Conservation (phyloP, 805 yeast genomes). For the Candida awuae region DNA sequence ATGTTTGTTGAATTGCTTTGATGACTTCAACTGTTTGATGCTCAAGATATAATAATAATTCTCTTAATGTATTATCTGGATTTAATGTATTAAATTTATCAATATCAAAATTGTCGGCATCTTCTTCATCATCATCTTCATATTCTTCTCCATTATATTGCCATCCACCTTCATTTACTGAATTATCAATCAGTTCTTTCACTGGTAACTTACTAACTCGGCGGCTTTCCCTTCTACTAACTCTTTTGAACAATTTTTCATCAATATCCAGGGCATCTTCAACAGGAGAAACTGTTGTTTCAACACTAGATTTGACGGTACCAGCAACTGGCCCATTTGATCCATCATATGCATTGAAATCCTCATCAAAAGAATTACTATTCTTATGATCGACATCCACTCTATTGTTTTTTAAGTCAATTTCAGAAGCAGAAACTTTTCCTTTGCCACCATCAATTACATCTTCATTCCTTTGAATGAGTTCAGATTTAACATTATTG, state of each 20-base stretch:
- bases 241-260: conserved; percentile 9
- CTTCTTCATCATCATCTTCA: conserved; percentile 16
- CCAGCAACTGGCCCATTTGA: background rate
- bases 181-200: conserved; percentile 10
- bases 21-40: conserved; percentile 92
- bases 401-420: background rate
- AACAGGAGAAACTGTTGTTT: conserved; percentile 1
- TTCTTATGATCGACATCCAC: background rate
- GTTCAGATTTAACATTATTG: background rate
- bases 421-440: too few species aligned
- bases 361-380: background rate
- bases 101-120: conserved; percentile 43
- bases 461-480: background rate
- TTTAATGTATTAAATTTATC: conserved; percentile 74
- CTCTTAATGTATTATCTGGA: conserved; percentile 83
- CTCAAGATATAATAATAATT: conserved; percentile 76
- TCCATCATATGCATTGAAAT: conserved; percentile 6
- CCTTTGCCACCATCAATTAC: background rate
- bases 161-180: conserved; percentile 53
- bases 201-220: background rate
- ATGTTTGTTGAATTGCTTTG: conserved; percentile 74
- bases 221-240: conserved; percentile 8
- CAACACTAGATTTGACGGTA: background rate
- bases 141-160: conserved; percentile 10
- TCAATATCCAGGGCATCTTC: conserved; percentile 13